Evolutionary conservation across 768 basidiomycete species (phyloP).

Genomic region (Lactarius pseudohatsudake): DNA sequence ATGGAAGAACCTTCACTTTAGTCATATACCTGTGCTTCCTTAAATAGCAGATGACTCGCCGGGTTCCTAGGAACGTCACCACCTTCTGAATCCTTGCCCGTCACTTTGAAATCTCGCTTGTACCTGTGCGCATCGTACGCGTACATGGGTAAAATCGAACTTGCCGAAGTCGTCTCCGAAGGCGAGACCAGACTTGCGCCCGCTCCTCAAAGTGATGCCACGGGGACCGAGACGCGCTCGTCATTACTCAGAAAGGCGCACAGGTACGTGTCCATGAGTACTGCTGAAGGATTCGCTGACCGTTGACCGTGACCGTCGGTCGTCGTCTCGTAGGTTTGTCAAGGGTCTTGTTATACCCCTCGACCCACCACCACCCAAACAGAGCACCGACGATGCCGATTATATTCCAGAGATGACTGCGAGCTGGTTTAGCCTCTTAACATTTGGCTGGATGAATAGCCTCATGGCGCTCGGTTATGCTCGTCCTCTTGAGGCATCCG

Average conservation of each 20-base stretch:
- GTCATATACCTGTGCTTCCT: too few relatives aligned
- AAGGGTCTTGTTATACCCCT: constrained; percentile 25
- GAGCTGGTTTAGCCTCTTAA: constrained; percentile 54
- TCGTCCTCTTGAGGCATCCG: constrained; percentile 75
- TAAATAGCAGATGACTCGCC: too few relatives aligned
- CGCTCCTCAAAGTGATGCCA: neutral
- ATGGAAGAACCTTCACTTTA: too few relatives aligned
- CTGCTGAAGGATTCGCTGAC: neutral
- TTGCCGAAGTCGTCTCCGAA: neutral
- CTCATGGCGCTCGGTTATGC: constrained; percentile 74
- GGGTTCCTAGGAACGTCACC: too few relatives aligned
- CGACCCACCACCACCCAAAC: constrained; percentile 44
- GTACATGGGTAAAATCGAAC: constrained; percentile 3
- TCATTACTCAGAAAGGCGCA: constrained; percentile 2
- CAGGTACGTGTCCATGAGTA: constrained; percentile 4
- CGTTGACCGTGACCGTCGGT: too few relatives aligned
- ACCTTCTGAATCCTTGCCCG: neutral
- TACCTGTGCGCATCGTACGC: neutral
- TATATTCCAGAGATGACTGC: constrained; percentile 69
- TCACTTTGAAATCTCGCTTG: neutral
- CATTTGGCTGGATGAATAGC: constrained; percentile 75
- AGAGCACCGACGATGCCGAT: constrained; percentile 58
- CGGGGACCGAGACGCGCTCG: neutral
- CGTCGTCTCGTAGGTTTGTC: constrained; percentile 17
- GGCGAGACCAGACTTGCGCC: constrained; percentile 11